Conservation (phyloP, 2,329 filamentous ascomycete genomes). For the Hypoxylon sp. region DNA sequence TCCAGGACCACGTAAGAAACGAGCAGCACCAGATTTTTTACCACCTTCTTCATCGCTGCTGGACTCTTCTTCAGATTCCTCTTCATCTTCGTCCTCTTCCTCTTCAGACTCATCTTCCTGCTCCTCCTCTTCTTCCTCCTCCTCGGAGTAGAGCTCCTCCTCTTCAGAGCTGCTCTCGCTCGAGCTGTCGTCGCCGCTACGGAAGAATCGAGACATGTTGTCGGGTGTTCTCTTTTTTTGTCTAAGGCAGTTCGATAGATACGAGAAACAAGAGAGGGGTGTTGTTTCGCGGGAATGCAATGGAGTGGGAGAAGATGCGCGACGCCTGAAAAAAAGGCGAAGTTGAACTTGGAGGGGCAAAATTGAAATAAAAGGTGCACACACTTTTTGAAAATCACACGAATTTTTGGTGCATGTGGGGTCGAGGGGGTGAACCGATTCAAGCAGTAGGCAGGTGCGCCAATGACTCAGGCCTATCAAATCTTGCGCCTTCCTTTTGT, state of each 20-base stretch:
- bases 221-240: conserved; percentile 21
- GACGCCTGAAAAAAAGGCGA: conserved; percentile 18
- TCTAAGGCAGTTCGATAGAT: neutral
- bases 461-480: conserved; percentile 8
- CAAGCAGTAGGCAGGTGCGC: conserved; percentile 6
- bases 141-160: conserved; percentile 91
- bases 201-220: conserved; percentile 97
- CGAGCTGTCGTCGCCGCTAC: conserved; percentile 91
- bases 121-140: conserved; percentile 75
- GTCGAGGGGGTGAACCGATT: conserved; percentile 45
- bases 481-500: neutral
- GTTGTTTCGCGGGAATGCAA: conserved; percentile 11
- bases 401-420: conserved; percentile 55
- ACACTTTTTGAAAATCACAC: conserved; percentile 52
- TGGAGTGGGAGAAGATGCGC: conserved; percentile 22
- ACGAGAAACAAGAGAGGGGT: neutral
- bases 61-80: conserved; percentile 67
- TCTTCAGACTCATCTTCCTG: conserved; percentile 68
- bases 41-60: conserved; percentile 76
- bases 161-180: conserved; percentile 96
- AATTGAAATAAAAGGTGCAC: conserved; percentile 41
- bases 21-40: conserved; percentile 78
- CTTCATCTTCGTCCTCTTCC: conserved; percentile 67
- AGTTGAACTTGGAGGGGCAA: conserved; percentile 50
- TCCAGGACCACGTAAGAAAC: conserved; percentile 80